Evolutionary conservation across 1,284 basidiomycete species (phyloP).

Genomic region (Heterobasidion occidentale): DNA sequence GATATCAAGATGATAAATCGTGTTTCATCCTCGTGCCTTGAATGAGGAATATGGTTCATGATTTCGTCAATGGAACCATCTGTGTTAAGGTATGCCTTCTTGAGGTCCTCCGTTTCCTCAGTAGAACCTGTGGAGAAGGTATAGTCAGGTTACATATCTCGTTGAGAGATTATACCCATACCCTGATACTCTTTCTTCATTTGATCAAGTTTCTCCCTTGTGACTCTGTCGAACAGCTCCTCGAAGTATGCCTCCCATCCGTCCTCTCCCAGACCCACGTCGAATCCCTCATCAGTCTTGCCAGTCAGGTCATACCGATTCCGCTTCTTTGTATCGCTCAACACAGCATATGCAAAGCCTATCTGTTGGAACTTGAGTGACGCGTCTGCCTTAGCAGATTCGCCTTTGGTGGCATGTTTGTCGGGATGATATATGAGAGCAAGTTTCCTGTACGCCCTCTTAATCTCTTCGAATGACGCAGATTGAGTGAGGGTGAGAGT

Average conservation of each 20-base stretch:
- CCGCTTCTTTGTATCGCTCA: constrained; percentile 71
- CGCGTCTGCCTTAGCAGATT: constrained; percentile 56
- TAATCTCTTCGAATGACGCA: constrained; percentile 61
- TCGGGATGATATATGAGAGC: constrained; percentile 86
- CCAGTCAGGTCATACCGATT: constrained; percentile 80
- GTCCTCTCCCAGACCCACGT: constrained; percentile 65
- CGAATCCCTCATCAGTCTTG: constrained; percentile 72
- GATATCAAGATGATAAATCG: constrained; percentile 75
- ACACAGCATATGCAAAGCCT: constrained; percentile 84
- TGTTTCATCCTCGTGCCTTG: constrained; percentile 72
- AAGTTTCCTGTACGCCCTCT: constrained; percentile 78
- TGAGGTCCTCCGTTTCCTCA: constrained; percentile 78
- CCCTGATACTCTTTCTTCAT: constrained; percentile 91
- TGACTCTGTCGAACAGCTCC: constrained; percentile 81
- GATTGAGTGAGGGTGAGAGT: constrained; percentile 51
- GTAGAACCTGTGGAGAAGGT: constrained; percentile 53
- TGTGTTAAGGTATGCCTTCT: constrained; percentile 59
- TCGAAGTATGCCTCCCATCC: constrained; percentile 94
- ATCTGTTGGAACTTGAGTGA: constrained; percentile 80
- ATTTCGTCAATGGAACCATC: constrained; percentile 72
- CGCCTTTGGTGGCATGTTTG: constrained; percentile 64
- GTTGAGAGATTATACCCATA: constrained; percentile 21
- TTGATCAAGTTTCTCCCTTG: constrained; percentile 79
- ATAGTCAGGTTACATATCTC: not conserved
- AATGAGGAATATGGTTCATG: constrained; percentile 81